phyloP scores from a whole-genome alignment of 352 stramenopile species.

The Phytophthora vignae region DNA sequence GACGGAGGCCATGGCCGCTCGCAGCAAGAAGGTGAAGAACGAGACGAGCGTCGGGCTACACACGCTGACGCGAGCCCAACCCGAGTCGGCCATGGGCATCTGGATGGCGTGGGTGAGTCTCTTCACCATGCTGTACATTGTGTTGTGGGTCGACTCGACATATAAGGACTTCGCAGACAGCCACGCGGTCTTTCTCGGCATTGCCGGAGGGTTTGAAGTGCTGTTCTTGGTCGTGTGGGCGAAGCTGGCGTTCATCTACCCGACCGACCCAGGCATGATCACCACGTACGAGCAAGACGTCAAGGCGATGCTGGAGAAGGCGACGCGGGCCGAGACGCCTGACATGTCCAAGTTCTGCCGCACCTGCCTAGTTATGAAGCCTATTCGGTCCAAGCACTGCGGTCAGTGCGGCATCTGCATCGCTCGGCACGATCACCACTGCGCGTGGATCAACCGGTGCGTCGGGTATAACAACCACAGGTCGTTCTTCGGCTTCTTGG shows the following conservation, averaged over 20 bases:
- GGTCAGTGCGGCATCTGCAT: conserved; percentile 80
- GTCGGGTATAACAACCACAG: conserved; percentile 86
- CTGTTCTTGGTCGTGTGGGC: conserved; percentile 62
- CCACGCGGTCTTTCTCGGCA: conserved; percentile 48
- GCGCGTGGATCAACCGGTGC: conserved; percentile 87
- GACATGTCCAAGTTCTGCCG: conserved; percentile 66
- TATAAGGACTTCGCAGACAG: conserved; percentile 51
- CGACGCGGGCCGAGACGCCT: conserved; percentile 46
- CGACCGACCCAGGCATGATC: conserved; percentile 66
- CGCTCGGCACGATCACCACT: conserved; percentile 89
- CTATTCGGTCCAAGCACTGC: conserved; percentile 86
- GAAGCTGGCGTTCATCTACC: conserved; percentile 61
- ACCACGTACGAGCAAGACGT: conserved; percentile 64
- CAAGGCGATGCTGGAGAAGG: conserved; percentile 56
- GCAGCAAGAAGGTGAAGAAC: conserved; percentile 39
- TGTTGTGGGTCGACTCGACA: conserved; percentile 57
- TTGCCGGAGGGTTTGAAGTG: conserved; percentile 49
- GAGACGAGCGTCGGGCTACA: conserved; percentile 30
- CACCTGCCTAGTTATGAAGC: conserved; percentile 76
- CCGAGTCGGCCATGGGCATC: conserved; percentile 80
- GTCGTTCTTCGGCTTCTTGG: conserved; percentile 79
- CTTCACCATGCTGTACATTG: conserved; percentile 77
- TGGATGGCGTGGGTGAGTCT: conserved; percentile 77
- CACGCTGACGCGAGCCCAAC: conserved; percentile 53
- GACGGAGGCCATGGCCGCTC: conserved; percentile 11